A percentile compares a stretch with the other conserved stretches of the same genome.
phyloP scores from a whole-genome alignment of 805 yeast species.

The Jamesozyma piceae region DNA sequence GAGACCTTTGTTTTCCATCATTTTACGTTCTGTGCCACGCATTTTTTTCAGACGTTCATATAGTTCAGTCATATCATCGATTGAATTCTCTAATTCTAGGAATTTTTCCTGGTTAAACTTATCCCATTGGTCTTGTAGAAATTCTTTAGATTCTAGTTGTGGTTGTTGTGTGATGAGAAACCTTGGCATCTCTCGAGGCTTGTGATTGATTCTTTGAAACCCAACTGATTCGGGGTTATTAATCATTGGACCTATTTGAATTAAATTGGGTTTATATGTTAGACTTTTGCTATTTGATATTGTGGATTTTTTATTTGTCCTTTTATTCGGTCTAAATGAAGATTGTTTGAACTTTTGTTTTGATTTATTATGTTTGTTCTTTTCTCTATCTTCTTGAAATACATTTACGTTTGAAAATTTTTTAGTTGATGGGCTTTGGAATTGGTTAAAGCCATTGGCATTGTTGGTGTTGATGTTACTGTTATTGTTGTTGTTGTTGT shows the following conservation, averaged over 20 bases:
- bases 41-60: slow-evolving; percentile 67
- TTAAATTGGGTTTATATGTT: background rate
- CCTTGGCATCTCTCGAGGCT: slow-evolving; percentile 28
- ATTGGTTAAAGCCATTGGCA: background rate
- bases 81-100: slow-evolving; percentile 40
- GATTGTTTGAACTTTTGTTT: slow-evolving; percentile 1
- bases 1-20: slow-evolving; percentile 71
- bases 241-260: slow-evolving; percentile 20
- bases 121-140: slow-evolving; percentile 57
- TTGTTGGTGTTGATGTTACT: slow-evolving; percentile 2
- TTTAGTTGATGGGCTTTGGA: slow-evolving; percentile 5
- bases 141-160: slow-evolving; percentile 23
- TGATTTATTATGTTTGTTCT: background rate
- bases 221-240: slow-evolving; percentile 18
- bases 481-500: no score
- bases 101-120: slow-evolving; percentile 56
- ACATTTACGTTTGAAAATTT: slow-evolving; percentile 5
- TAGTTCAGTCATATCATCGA: slow-evolving; percentile 56
- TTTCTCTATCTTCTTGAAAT: slow-evolving; percentile 3
- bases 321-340: no score
- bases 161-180: slow-evolving; percentile 33
- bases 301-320: background rate
- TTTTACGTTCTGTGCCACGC: slow-evolving; percentile 63
- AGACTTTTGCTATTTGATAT: slow-evolving; percentile 1
- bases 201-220: slow-evolving; percentile 12